Conservation (phyloP, 202 grass and related monocot genomes). For the Schoenoplectus tabernaemontani region DNA sequence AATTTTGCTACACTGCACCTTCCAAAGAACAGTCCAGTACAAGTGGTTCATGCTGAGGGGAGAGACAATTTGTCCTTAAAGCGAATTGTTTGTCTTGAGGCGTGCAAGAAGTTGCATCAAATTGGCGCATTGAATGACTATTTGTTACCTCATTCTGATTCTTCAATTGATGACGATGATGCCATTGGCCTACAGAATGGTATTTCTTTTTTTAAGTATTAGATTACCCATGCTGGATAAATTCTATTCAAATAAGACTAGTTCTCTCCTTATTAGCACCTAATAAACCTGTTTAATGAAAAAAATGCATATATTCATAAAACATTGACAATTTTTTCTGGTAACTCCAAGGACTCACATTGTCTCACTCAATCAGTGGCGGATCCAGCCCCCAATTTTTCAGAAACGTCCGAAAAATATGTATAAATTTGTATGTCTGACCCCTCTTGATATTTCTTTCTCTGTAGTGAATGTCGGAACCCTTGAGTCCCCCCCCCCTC, state of each 20-base stretch:
- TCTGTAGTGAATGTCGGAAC: too few relatives aligned
- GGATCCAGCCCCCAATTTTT: too few relatives aligned
- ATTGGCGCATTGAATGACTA: constrained; percentile 50
- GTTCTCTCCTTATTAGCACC: neutral
- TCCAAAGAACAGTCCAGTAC: constrained; percentile 59
- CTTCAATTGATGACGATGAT: constrained; percentile 40
- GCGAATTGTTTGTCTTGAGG: constrained; percentile 56
- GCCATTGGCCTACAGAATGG: constrained; percentile 37
- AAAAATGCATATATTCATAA: neutral
- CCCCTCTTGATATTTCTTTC: too few relatives aligned
- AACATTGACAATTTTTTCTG: neutral
- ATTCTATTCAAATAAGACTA: neutral
- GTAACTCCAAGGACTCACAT: neutral
- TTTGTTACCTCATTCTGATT: constrained; percentile 45
- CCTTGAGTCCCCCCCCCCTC: too few relatives aligned
- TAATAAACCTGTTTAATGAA: neutral
- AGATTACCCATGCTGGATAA: neutral
- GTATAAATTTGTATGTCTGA: too few relatives aligned
- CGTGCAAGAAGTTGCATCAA: constrained; percentile 55
- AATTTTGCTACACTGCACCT: constrained; percentile 44
- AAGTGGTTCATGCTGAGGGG: constrained; percentile 31
- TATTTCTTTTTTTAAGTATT: constrained; percentile 19
- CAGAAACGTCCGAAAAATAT: too few relatives aligned
- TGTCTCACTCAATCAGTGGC: neutral
- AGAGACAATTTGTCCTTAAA: constrained; percentile 28